A percentile compares a stretch with the other conserved stretches of the same genome.
Evolutionary conservation across 2,329 filamentous ascomycete genomes (phyloP).

Genomic region (Fusarium gaditjirri): DNA sequence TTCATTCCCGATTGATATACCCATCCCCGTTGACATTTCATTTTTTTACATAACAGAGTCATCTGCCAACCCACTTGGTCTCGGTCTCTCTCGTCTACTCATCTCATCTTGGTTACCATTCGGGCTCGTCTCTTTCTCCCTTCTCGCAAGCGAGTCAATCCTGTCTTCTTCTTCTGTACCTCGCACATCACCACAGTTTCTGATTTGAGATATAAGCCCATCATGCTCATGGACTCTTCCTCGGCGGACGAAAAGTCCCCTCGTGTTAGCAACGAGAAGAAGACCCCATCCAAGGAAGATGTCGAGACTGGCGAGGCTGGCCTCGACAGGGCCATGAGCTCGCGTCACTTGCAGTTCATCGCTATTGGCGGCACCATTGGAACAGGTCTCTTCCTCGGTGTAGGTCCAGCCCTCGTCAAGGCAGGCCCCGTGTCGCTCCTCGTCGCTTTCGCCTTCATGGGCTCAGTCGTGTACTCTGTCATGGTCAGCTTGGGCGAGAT

Average conservation of each 20-base stretch:
- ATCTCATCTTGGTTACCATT: neutral
- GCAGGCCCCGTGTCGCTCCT: slow-evolving; percentile 74
- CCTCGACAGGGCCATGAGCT: slow-evolving; percentile 51
- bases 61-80: slow-evolving; percentile 40
- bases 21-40: slow-evolving; percentile 26
- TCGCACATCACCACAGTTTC: neutral
- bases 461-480: slow-evolving; percentile 77
- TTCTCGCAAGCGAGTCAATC: slow-evolving; percentile 14
- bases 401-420: slow-evolving; percentile 69
- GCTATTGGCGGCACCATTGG: slow-evolving; percentile 73
- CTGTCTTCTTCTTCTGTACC: neutral
- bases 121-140: neutral
- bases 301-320: slow-evolving; percentile 52
- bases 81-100: slow-evolving; percentile 20
- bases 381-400: slow-evolving; percentile 78
- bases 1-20: slow-evolving; percentile 35
- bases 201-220: neutral
- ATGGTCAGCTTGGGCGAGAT: slow-evolving; percentile 79
- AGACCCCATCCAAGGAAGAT: slow-evolving; percentile 43
- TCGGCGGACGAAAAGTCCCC: slow-evolving; percentile 46
- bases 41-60: slow-evolving; percentile 44
- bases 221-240: slow-evolving; percentile 39
- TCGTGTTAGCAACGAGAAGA: slow-evolving; percentile 44
- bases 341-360: slow-evolving; percentile 61
- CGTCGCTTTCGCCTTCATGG: slow-evolving; percentile 76